Base-by-base conservation (phyloP, 768 basidiomycete species). In the Russula brevipes region DNA sequence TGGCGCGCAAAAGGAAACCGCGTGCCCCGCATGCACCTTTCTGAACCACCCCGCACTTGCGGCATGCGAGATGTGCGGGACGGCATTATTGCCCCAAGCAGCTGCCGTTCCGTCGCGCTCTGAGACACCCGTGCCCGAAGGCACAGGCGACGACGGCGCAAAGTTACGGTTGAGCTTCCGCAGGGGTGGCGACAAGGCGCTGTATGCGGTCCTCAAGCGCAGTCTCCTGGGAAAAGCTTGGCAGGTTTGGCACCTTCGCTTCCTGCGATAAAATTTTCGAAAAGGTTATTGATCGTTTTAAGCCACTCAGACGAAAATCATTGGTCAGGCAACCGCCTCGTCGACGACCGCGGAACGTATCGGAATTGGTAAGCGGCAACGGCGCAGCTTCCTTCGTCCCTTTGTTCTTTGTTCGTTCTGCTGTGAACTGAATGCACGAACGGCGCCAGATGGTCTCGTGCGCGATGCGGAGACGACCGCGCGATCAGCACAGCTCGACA, bases 21-120 rank as follows among this genome's bases (percentile, higher is more conserved):
- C 88, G 14, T 99, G 96, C 73, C 82, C 86, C 1, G 86, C 85
- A 1, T 99, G 97, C 72, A 98, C 96, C 1, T 99, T 95, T 72
- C 77, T 95, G 12, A 99, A 99, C 74, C 86, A 90, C 64, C 84
- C 85, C 0, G 86, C 83, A 1, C 77, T 94, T 59, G 73, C 73
- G 0, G 72, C 76, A 8, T 98, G 96, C 76, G 96, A 98, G 73
- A 88, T 98, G 3, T 98, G 96, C 71, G 80, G 80, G 5, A 87
- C 92, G 4, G 76, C 83, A 0, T 76, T 98, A 0, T 76, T 98
- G 10, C 85, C 85, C 35, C 69, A 61, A 17, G 53, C 63, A 4
- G 46, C 66, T 19, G 60, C 54, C 58, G 71, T 35, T 0, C 76
- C 84, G 0, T 87, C 89, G 11, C 81, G 88, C 31, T 82, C 88